Evolutionary conservation across 371 early-diverging fungal species (phyloP).

Genomic region (Rhizopus delemar): DNA sequence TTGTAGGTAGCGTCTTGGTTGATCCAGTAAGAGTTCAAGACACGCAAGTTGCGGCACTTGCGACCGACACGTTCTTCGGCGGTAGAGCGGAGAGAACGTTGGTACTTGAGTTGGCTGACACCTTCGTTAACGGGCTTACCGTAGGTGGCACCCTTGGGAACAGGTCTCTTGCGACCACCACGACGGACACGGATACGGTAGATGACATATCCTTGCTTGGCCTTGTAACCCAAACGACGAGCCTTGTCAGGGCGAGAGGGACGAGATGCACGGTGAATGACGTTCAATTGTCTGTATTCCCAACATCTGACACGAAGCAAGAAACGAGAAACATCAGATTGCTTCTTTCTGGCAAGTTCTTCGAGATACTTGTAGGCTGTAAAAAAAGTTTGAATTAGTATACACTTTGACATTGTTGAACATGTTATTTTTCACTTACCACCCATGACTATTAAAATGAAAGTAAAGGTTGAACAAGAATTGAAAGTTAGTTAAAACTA

Average conservation of each 20-base stretch:
- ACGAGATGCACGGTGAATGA: slow-evolving; percentile 96
- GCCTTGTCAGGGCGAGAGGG: slow-evolving; percentile 99
- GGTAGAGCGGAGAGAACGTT: slow-evolving; percentile 87
- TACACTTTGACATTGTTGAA: slow-evolving; percentile 2
- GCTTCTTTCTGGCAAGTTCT: slow-evolving; percentile 98
- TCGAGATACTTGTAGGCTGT: slow-evolving; percentile 93
- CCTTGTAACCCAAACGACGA: slow-evolving; percentile 98
- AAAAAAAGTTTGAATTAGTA: slow-evolving; percentile 11
- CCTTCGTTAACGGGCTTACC: slow-evolving; percentile 99
- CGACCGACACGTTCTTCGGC: slow-evolving; percentile 98
- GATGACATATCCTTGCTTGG: slow-evolving; percentile 98
- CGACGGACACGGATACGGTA: slow-evolving; percentile 98
- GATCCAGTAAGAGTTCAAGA: slow-evolving; percentile 99
- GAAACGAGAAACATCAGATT: slow-evolving; percentile 98
- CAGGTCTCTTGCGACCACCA: slow-evolving; percentile 96
- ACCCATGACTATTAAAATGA: slow-evolving; percentile 22
- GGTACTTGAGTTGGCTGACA: slow-evolving; percentile 96
- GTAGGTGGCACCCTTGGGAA: slow-evolving; percentile 95
- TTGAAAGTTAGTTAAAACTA: no score
- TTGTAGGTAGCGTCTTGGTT: slow-evolving; percentile 99
- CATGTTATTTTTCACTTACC: slow-evolving; percentile 12
- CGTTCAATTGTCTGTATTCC: slow-evolving; percentile 94
- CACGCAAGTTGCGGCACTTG: slow-evolving; percentile 92
- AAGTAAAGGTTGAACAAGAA: background rate
- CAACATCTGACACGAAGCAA: slow-evolving; percentile 97